Base-by-base conservation (phyloP, 345 rosid species). In the Lepidium didymum region DNA sequence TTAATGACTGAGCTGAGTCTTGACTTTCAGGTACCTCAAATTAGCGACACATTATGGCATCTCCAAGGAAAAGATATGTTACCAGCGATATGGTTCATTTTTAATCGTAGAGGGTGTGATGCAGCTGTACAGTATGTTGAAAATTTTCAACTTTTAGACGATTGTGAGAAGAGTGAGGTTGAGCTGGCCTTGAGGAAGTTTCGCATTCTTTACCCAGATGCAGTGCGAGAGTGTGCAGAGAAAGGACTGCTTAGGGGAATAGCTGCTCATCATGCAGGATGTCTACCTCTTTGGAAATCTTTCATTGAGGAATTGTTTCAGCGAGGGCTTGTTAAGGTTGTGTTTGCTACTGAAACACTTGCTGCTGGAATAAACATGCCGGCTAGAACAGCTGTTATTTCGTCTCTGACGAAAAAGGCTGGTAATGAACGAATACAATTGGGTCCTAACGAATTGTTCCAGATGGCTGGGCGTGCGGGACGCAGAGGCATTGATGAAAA, bases 351-450 rank as follows among this genome's bases (percentile, higher is more conserved):
- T 21, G 98, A 93, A 79, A 93, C 97, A 25, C 94, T 93, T 54
- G 97, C 98, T 41, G 97, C 98, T 38, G 97, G 98, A 71, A 86
- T 93, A 71, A 93, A 93, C 79, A 93, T 93, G 98, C 98, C 98
- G 36, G 98, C 98, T 31, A 83, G 98, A 78, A 86, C 97, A 5
- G 86, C 97, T 56, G 91, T 90, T 38, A 85, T 94, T 56, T 82
- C 97, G n/a, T 81, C 95, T 83, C 85, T 90, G 46, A 79, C 89
- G 53, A 88, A 82, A 75, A 84, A 94, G 80, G 86, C 79, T 63
- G 81, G 85, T 70, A 81, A 53, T 49, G 99, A 90, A 34, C 88
- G 91, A 8, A 77, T 84, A 57, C 82, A 79, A 43, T 83, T 90
- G 75, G 87, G 88, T 81, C 83, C 99, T 14, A 94, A 90, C 60